Conservation (phyloP, 228 moss, liverwort and hornwort genomes). For the Sphagnum fallax region DNA sequence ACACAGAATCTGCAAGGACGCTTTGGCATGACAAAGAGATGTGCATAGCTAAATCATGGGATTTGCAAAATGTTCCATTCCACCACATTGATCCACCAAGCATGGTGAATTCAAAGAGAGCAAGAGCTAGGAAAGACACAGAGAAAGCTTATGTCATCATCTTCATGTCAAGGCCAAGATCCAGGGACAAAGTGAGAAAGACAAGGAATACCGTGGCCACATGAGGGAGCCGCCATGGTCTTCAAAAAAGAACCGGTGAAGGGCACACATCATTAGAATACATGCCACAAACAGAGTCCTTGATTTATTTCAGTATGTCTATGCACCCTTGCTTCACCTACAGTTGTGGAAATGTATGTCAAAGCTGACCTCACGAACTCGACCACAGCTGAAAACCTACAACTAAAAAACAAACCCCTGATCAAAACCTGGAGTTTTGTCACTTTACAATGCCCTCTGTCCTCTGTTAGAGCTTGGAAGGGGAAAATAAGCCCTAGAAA, state of each 20-base stretch:
- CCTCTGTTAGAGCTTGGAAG: constrained; percentile 4
- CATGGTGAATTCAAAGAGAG: not conserved
- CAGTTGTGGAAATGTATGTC: not conserved
- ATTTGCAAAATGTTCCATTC: not conserved
- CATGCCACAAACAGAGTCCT: constrained; percentile 12
- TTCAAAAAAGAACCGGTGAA: constrained; percentile 15
- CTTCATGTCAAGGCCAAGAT: not conserved
- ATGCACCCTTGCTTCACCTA: not conserved
- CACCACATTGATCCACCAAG: not conserved
- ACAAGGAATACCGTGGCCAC: constrained; percentile 35
- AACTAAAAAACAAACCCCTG: not conserved
- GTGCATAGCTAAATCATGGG: not conserved
- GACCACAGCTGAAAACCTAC: not conserved
- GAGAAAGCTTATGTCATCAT: constrained; percentile 1
- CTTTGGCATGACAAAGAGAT: not conserved
- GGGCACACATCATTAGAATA: constrained; percentile 2
- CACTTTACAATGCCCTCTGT: not conserved
- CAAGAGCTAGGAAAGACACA: not conserved
- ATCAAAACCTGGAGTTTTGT: not conserved
- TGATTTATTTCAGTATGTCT: constrained; percentile 8
- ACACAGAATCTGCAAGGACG: not conserved
- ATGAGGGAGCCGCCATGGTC: constrained; percentile 55
- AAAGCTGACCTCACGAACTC: not conserved
- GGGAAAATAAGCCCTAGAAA: not conserved
- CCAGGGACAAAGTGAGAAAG: not conserved